Percentiles rank a stretch among this genome's conserved stretches.
phyloP scores from a whole-genome alignment of 495 filamentous ascomycete genomes.

The Podospora pseudopauciseta region DNA sequence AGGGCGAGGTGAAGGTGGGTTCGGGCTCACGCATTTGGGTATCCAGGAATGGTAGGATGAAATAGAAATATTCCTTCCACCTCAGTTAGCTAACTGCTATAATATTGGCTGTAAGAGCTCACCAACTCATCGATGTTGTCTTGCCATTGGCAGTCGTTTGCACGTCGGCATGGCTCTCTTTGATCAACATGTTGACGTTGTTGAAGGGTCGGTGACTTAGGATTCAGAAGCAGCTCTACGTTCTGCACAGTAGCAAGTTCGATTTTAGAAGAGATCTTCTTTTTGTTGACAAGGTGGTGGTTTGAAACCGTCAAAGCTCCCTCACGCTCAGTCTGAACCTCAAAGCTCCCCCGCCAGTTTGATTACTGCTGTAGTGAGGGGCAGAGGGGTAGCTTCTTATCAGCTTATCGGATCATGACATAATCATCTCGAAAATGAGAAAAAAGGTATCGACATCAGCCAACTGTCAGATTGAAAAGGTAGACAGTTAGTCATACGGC shows the following conservation, averaged over 20 bases:
- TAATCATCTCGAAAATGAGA: slow-evolving; percentile 16
- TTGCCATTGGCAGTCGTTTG: slow-evolving; percentile 42
- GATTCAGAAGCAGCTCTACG: neutral
- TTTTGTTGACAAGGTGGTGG: too few species aligned
- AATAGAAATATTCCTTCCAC: slow-evolving; percentile 77
- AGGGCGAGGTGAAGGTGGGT: slow-evolving; percentile 9
- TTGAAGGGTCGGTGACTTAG: neutral
- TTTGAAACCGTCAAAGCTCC: neutral
- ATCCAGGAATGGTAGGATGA: slow-evolving; percentile 77
- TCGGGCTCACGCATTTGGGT: slow-evolving; percentile 66
- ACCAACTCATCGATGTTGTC: slow-evolving; percentile 45
- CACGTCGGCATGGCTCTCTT: slow-evolving; percentile 44
- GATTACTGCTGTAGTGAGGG: slow-evolving; percentile 20
- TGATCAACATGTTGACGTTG: slow-evolving; percentile 41
- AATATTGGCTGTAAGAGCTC: slow-evolving; percentile 5
- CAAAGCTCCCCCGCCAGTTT: slow-evolving; percentile 16
- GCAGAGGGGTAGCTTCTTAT: slow-evolving; percentile 16
- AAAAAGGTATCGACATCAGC: too few species aligned
- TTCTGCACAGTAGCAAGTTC: too few species aligned
- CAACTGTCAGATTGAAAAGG: too few species aligned
- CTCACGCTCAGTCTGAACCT: neutral
- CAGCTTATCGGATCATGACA: slow-evolving; percentile 38
- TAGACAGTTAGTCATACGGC: neutral
- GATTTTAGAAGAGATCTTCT: too few species aligned
- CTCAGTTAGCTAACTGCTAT: neutral